Base-by-base conservation (phyloP, 2,329 filamentous ascomycete genomes). In the Rutstroemia sp. region DNA sequence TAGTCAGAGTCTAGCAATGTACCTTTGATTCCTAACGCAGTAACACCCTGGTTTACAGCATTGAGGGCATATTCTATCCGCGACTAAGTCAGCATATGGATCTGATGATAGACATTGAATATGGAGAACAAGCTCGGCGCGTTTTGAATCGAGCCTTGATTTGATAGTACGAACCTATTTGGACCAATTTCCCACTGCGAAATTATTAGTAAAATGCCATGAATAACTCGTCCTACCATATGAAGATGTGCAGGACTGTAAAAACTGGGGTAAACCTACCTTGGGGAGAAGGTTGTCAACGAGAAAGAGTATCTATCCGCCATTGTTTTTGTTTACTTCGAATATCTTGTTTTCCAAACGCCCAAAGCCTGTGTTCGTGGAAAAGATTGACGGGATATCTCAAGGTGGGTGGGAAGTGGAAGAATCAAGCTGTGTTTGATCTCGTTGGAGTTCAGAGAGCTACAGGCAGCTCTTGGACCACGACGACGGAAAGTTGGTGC, bases 221-320 rank as follows among this genome's bases (percentile, higher is more conserved):
- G 21, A 39, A 25, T 25, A 42, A 44, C 51, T 37, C 25, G 25
- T 19, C 27, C 51, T 59, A 59, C 51, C 58, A 49, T 55, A 48
- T 19, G 44, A 61, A 53, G 44, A 47, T 34, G 48, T 34, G 53
- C 60, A 44, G 30, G 10, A 34, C 12, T 46, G 57, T 30, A 21
- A 57, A 57, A 61, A 57, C 60, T 58, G 60, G 63, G 60, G 66
- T 65, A 63, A 71, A 70, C 84, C 75, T 85, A 95, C 94, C 92
- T 99, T 73, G 94, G 94, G 70, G 94, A 97, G 86, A 99, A 99
- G 64, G 94, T 99, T 63, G 94, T 99, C 73, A 99, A 83, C 59
- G 94, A 99, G 85, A 99, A 99, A 56, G 92, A 96, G 77, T 99
- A 99, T 79, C 94, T 83, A 76, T 99, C 94, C 71, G 94, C 92